phyloP scores from a whole-genome alignment of 768 basidiomycete genomes.

The Mycena sanguinolenta region DNA sequence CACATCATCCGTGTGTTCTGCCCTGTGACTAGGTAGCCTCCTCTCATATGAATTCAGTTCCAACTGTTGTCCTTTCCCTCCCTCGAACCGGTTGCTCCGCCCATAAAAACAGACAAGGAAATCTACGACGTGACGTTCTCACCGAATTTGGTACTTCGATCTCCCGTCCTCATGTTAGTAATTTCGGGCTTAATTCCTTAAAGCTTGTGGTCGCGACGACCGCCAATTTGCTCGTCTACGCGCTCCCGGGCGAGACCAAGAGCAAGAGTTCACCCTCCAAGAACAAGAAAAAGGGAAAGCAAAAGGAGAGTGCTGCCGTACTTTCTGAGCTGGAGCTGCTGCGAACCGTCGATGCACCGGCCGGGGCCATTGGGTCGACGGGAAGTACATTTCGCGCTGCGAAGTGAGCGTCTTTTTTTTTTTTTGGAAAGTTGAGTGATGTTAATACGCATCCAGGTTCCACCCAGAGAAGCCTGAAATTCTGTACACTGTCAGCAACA shows the following conservation, averaged over 20 bases:
- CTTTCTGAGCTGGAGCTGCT: constrained; percentile 55
- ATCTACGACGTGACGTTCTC: constrained; percentile 91
- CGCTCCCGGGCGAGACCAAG: constrained; percentile 54
- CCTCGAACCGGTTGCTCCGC: constrained; percentile 60
- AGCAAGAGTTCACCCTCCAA: constrained; percentile 38
- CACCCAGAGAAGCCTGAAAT: constrained; percentile 65
- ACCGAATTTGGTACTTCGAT: constrained; percentile 63
- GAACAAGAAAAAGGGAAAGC: constrained; percentile 59
- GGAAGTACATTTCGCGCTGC: constrained; percentile 76
- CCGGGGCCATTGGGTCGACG: constrained; percentile 57
- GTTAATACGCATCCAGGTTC: constrained; percentile 54
- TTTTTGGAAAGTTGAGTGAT: background rate
- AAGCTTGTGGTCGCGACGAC: constrained; percentile 80
- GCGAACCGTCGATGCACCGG: constrained; percentile 68
- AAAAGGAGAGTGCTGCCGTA: constrained; percentile 55
- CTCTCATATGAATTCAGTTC: constrained; percentile 56
- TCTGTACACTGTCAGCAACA: constrained; percentile 82
- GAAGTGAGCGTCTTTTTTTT: constrained; percentile 53
- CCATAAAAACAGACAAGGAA: constrained; percentile 78
- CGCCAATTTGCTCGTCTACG: constrained; percentile 72
- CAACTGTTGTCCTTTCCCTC: constrained; percentile 76
- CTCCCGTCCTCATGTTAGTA: constrained; percentile 9
- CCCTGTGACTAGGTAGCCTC: background rate
- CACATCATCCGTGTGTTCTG: constrained; percentile 69
- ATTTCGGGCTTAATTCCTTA: constrained; percentile 8